These are phyloP conservation scores for Tuber microsphaerosporum DNA, from an alignment of 495 filamentous ascomycete genomes.

Conservation along the genomic window DNA sequence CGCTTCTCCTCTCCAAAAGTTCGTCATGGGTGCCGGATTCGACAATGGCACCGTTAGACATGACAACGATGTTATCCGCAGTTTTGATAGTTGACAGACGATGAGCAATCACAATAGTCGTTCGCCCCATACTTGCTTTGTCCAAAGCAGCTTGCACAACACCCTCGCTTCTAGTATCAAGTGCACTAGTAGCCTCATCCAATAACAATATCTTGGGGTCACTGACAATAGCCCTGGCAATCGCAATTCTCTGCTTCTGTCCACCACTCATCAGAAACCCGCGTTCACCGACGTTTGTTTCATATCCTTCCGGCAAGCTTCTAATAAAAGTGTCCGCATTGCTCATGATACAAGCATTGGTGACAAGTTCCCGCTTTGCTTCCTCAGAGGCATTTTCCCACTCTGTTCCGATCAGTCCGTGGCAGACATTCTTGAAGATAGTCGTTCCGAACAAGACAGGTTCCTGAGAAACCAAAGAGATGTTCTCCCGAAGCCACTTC, in stretches of 20 bases:
- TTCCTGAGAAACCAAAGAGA: conserved; percentile 83
- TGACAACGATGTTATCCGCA: conserved; percentile 92
- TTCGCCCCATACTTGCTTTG: conserved; percentile 77
- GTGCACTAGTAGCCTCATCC: conserved; percentile 86
- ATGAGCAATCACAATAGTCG: conserved; percentile 94
- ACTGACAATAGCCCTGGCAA: conserved; percentile 78
- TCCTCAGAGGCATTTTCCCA: conserved; percentile 61
- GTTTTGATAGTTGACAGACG: conserved; percentile 87
- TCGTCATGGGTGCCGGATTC: conserved; percentile 80
- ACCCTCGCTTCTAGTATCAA: conserved; percentile 94
- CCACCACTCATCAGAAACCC: conserved; percentile 88
- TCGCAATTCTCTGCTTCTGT: conserved; percentile 87
- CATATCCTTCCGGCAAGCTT: conserved; percentile 76
- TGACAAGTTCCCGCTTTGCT: conserved; percentile 59
- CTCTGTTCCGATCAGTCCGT: conserved; percentile 80
- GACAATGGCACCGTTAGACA: conserved; percentile 74
- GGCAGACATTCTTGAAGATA: conserved; percentile 76
- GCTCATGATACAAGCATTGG: conserved; percentile 77
- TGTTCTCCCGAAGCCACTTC: conserved; percentile 83
- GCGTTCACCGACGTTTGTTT: conserved; percentile 91
- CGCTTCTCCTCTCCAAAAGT: conserved; percentile 53
- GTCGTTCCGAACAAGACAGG: conserved; percentile 77
- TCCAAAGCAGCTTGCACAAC: conserved; percentile 92
- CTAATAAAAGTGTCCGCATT: conserved; percentile 90
- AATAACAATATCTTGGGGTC: conserved; percentile 93